Percentiles rank a stretch among this genome's conserved stretches.
Conservation (phyloP, 1,284 basidiomycete species). For the Fomes fomentarius region DNA sequence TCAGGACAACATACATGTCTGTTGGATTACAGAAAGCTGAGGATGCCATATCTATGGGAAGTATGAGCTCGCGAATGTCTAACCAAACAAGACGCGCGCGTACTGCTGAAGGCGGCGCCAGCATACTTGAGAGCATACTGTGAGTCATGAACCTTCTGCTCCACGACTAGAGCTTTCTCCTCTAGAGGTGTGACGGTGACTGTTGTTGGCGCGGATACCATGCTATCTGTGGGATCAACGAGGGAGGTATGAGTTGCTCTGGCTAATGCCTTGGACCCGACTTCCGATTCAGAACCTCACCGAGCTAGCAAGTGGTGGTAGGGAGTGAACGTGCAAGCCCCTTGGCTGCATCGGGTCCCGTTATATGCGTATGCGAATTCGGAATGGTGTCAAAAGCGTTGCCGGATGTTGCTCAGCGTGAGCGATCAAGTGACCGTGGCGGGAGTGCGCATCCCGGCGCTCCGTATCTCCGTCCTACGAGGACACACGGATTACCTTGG, state of each 20-base stretch:
- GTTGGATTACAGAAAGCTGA: conserved; percentile 42
- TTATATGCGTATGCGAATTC: conserved; percentile 9
- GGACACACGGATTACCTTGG: conserved; percentile 7
- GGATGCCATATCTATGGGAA: conserved; percentile 37
- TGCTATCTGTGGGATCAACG: background rate
- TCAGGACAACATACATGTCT: conserved; percentile 36
- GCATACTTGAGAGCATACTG: conserved; percentile 37
- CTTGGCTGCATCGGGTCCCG: background rate
- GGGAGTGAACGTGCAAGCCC: background rate
- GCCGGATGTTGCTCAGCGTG: conserved; percentile 1
- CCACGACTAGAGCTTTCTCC: conserved; percentile 21
- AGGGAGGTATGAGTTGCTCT: too few relatives aligned
- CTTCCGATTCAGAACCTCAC: too few relatives aligned
- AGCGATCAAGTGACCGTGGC: conserved; percentile 24
- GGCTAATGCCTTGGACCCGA: too few relatives aligned
- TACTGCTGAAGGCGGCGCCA: conserved; percentile 37
- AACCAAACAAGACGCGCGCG: background rate
- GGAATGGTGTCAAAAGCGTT: conserved; percentile 9
- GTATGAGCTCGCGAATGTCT: background rate
- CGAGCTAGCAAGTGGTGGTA: background rate
- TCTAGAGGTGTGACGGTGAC: conserved; percentile 23
- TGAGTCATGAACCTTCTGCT: conserved; percentile 16
- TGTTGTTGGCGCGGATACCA: conserved; percentile 14
- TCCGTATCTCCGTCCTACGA: conserved; percentile 14
- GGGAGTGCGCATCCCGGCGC: conserved; percentile 9